These are phyloP conservation scores for Stachybotrys chlorohalonatus DNA, from an alignment of 2,329 filamentous ascomycete species.

Conservation along the genomic window DNA sequence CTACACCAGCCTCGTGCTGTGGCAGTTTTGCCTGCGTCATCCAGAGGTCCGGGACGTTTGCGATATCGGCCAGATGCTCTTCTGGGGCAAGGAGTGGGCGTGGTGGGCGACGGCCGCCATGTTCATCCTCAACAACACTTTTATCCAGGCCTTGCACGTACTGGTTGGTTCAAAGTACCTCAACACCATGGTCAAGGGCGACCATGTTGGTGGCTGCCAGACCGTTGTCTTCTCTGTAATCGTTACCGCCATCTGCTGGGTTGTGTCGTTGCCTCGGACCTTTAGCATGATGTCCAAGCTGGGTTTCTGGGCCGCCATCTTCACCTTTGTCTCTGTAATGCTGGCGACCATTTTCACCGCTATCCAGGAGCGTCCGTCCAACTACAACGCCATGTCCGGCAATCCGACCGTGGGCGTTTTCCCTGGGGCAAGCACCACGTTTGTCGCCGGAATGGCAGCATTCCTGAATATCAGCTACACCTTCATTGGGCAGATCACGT, in stretches of 20 bases:
- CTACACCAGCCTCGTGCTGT: constrained; percentile 58
- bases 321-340: constrained; percentile 84
- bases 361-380: constrained; percentile 64
- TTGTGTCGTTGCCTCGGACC: constrained; percentile 76
- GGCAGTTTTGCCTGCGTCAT: constrained; percentile 85
- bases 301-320: constrained; percentile 70
- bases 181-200: constrained; percentile 73
- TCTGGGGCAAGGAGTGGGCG: constrained; percentile 71
- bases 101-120: constrained; percentile 67
- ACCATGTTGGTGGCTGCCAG: constrained; percentile 54
- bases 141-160: constrained; percentile 76
- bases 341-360: constrained; percentile 76
- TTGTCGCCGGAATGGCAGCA: constrained; percentile 73
- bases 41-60: constrained; percentile 89
- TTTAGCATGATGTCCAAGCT: constrained; percentile 73
- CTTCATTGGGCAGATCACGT: constrained; percentile 90
- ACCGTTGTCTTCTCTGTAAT: constrained; percentile 75
- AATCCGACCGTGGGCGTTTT: constrained; percentile 60
- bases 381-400: constrained; percentile 48
- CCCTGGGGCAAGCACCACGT: constrained; percentile 63
- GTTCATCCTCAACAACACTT: constrained; percentile 92
- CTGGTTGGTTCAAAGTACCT: constrained; percentile 79
- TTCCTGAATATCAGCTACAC: constrained; percentile 96
- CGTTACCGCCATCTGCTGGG: constrained; percentile 64
- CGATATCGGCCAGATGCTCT: constrained; percentile 91